Evolutionary conservation across 352 stramenopile genomes (phyloP).

Genomic region (Pythium dissimile): DNA sequence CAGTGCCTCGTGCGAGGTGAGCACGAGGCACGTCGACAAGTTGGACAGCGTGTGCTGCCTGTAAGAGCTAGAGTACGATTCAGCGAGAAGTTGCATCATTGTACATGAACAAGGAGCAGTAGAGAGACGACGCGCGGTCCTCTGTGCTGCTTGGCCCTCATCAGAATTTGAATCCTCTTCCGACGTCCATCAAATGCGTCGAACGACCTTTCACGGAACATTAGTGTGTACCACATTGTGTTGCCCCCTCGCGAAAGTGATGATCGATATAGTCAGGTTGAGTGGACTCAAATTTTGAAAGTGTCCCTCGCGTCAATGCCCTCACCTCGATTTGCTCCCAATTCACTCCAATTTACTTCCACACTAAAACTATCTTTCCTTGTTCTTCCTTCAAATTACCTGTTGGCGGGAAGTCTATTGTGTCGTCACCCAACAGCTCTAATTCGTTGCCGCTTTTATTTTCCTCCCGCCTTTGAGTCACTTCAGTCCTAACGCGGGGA

Average conservation of each 20-base stretch:
- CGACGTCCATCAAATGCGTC: too few species aligned
- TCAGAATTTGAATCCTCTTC: too few species aligned
- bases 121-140: too few species aligned
- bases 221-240: too few species aligned
- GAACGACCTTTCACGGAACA: too few species aligned
- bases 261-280: conserved; percentile 4
- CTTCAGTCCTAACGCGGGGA: background rate
- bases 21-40: too few species aligned
- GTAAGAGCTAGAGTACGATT: too few species aligned
- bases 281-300: conserved; percentile 18
- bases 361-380: background rate
- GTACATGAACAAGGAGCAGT: too few species aligned
- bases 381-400: background rate
- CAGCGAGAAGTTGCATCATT: too few species aligned
- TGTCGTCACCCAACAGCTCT: background rate
- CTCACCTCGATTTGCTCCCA: background rate
- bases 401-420: background rate
- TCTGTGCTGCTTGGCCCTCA: too few species aligned
- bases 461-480: background rate
- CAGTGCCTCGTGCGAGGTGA: too few species aligned
- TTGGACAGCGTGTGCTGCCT: too few species aligned
- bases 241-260: background rate
- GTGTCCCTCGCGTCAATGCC: conserved; percentile 18
- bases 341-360: background rate
- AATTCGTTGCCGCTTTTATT: background rate